Conservation (phyloP, 495 filamentous ascomycete species). For the Penicillium argentinense region DNA sequence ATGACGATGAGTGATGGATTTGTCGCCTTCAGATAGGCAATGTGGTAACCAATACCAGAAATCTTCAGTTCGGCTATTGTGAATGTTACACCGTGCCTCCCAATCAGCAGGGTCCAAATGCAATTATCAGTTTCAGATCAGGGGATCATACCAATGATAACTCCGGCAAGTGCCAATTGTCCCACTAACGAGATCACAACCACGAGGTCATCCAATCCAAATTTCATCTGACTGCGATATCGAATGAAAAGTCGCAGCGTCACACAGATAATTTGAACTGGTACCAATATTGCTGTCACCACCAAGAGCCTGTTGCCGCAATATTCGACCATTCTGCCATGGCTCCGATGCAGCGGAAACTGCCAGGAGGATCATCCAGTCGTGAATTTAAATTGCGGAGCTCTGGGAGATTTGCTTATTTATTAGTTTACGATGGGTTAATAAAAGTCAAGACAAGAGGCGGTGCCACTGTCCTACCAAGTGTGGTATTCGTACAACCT, state of each 20-base stretch:
- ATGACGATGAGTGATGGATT: slow-evolving; percentile 3
- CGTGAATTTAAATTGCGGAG: too few species aligned
- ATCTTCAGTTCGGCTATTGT: background rate
- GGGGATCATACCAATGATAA: background rate
- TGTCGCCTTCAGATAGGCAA: background rate
- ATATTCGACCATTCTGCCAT: slow-evolving; percentile 4
- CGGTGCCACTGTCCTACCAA: background rate
- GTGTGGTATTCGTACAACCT: background rate
- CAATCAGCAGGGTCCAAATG: background rate
- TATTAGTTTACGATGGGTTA: background rate
- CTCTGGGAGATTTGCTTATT: background rate
- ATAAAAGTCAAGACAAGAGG: background rate
- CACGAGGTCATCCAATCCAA: slow-evolving; percentile 2
- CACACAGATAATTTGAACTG: background rate
- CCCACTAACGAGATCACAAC: background rate
- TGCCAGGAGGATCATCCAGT: too few species aligned
- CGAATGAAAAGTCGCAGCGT: background rate
- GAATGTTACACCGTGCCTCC: background rate
- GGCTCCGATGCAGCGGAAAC: too few species aligned
- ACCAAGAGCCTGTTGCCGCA: background rate
- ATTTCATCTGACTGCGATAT: slow-evolving; percentile 1
- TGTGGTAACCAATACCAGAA: slow-evolving; percentile 6
- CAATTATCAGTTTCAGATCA: background rate
- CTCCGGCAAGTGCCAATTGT: background rate
- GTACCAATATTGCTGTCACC: background rate